Evolutionary conservation across 2,329 filamentous ascomycete species (phyloP).

Genomic region (Nigrospora oryzae): DNA sequence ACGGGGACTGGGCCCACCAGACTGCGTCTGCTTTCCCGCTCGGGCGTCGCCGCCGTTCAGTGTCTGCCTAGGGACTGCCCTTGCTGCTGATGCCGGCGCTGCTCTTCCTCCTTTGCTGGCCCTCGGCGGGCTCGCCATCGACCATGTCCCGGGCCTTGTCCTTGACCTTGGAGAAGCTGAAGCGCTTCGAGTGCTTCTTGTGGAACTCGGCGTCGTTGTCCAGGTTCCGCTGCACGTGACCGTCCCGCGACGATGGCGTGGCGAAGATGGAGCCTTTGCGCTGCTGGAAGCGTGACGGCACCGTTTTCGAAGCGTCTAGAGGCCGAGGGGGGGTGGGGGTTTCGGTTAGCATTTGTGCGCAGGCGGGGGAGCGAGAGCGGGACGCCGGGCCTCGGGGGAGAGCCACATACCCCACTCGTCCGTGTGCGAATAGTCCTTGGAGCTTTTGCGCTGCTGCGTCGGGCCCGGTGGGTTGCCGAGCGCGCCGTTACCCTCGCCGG

Average conservation of each 20-base stretch:
- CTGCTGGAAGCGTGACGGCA: constrained; percentile 61
- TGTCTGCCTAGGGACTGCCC: background rate
- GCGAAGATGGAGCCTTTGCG: constrained; percentile 61
- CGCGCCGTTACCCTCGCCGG: background rate
- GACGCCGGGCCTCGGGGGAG: background rate
- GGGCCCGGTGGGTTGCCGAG: constrained; percentile 22
- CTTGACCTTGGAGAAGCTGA: constrained; percentile 27
- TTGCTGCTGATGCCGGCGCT: constrained; percentile 5
- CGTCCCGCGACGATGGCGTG: constrained; percentile 56
- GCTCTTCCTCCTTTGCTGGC: constrained; percentile 7
- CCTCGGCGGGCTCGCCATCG: constrained; percentile 21
- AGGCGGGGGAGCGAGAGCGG: background rate
- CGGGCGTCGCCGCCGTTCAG: too few species aligned
- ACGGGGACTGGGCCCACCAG: too few species aligned
- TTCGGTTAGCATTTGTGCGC: constrained; percentile 3
- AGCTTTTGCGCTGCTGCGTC: constrained; percentile 23
- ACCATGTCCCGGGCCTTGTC: constrained; percentile 25
- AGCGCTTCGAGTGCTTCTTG: constrained; percentile 45
- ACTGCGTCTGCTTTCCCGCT: too few species aligned
- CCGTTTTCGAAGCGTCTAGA: constrained; percentile 57
- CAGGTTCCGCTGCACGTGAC: constrained; percentile 52
- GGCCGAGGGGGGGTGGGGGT: background rate
- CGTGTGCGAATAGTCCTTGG: constrained; percentile 20
- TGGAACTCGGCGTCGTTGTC: constrained; percentile 46
- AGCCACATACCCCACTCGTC: constrained; percentile 39